Evolutionary conservation across 2,329 filamentous ascomycete species (phyloP).

Genomic region (Ophiostoma ips): DNA sequence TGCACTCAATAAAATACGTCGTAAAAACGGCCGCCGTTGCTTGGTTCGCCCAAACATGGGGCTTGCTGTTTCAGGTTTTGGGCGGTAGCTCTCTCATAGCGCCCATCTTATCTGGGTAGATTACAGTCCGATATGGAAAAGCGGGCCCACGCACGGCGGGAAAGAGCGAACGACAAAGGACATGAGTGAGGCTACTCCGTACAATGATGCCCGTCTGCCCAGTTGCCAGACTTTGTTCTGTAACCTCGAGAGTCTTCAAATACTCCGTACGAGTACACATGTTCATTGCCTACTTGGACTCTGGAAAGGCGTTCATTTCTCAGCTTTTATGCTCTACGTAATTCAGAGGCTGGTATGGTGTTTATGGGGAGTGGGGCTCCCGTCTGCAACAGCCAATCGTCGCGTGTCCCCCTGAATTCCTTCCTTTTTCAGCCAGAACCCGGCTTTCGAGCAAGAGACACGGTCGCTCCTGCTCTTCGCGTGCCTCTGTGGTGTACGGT

Average conservation of each 20-base stretch:
- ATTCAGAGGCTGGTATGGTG: neutral
- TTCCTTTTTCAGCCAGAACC: constrained; percentile 5
- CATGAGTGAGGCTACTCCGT: too few relatives aligned
- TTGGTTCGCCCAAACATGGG: neutral
- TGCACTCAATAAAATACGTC: too few relatives aligned
- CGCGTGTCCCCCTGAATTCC: constrained; percentile 5
- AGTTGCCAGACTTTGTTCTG: too few relatives aligned
- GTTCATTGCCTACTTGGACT: too few relatives aligned
- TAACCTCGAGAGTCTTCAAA: too few relatives aligned
- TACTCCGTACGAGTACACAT: too few relatives aligned
- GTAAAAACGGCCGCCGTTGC: neutral
- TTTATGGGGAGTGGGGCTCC: neutral
- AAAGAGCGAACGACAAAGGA: neutral
- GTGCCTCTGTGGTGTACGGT: neutral
- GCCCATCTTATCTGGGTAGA: neutral
- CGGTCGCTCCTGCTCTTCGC: constrained; percentile 1
- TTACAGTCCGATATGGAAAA: neutral
- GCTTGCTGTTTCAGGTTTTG: constrained; percentile 2
- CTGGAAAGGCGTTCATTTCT: too few relatives aligned
- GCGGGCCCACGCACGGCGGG: neutral
- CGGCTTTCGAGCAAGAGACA: neutral
- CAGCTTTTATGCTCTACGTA: neutral
- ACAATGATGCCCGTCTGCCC: too few relatives aligned
- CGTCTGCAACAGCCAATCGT: constrained; percentile 3
- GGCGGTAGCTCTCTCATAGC: neutral